Base-by-base conservation (phyloP, 2,329 filamentous ascomycete species). In the Pseudodiploospora longispora region DNA sequence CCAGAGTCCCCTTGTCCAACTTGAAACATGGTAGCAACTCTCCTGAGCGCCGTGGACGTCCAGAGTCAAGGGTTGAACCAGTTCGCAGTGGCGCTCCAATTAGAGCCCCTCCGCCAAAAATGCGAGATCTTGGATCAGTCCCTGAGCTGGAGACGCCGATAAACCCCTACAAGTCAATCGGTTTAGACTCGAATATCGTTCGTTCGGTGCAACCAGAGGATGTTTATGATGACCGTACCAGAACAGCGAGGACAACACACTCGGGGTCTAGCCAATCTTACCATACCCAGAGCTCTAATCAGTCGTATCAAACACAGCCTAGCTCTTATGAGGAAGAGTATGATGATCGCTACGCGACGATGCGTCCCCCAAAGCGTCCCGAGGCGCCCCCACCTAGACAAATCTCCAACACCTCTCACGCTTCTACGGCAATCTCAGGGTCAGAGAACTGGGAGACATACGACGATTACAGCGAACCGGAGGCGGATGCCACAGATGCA, bases 361-460 rank as follows among this genome's bases (percentile, higher is more conserved):
- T 72, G 43, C 67, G 68, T 51, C 50, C 57, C 37, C 53, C 61
- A 48, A 57, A 56, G 48, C 74, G 72, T 47, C 59, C 65, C 10
- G 66, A 67, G 30, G 67, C 66, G 10, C 64, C 62, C 65, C 64
- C 71, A 2, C 71, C 70, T 1, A 73, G 87, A 39, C 86, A 91
- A 55, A 82, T 84, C 10, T 68, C 65, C 4, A 55, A 52, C 40
- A 83, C 83, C 1, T 90, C 86, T 35, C 81, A 81, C 52, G 79
- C 82, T 0, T 90, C 87, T n/a, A 87, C 85, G 1, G 75, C 74
- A 27, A 74, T 85, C 28, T 88, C 86, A 5, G 87, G 87, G 1
- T 95, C 87, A 4, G 91, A 97, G 66, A 97, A 97, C 62, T 97
- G 91, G 91, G 91, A 97, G 65, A 95, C 90, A 7, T 97, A 93